These are phyloP conservation scores for Thalassiosira profunda DNA, from an alignment of 108 stramenopile genomes.

Conservation along the genomic window DNA sequence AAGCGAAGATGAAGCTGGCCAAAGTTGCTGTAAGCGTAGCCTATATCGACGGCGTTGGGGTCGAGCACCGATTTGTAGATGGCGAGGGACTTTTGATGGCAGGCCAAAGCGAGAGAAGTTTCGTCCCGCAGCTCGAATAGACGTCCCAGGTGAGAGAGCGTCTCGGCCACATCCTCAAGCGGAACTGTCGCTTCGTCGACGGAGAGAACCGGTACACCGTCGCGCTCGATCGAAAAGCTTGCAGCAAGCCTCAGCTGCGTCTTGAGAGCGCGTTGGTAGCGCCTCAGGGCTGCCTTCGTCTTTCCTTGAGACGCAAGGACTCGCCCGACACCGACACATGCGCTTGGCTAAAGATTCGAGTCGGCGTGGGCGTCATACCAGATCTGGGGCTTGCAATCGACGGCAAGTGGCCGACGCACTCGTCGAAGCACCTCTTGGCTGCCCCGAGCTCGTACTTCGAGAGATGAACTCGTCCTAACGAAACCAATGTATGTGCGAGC, in stretches of 20 bases:
- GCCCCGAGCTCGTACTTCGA: slow-evolving; percentile 1
- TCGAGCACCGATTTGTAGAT: background rate
- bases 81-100: background rate
- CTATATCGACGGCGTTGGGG: slow-evolving; percentile 9
- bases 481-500: slow-evolving; percentile 1
- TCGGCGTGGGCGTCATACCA: no score
- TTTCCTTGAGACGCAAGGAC: slow-evolving; percentile 19
- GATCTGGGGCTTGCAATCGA: no score
- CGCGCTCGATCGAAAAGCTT: background rate
- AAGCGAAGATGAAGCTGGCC: slow-evolving; percentile 5
- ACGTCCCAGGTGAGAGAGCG: slow-evolving; percentile 5
- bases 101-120: background rate
- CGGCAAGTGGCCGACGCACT: slow-evolving; percentile 11
- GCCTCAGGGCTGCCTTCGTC: background rate
- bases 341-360: slow-evolving; percentile 15
- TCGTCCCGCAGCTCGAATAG: slow-evolving; percentile 3
- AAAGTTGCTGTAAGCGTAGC: background rate
- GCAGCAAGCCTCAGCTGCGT: slow-evolving; percentile 1
- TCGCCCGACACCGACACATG: slow-evolving; percentile 20
- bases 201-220: slow-evolving; percentile 2
- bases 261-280: slow-evolving; percentile 14
- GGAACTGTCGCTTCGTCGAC: slow-evolving; percentile 7
- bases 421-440: slow-evolving; percentile 12
- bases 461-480: slow-evolving; percentile 1
- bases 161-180: slow-evolving; percentile 11